Evolutionary conservation across 2,329 filamentous ascomycete species (phyloP).

Genomic region (Mycosphaerella arachidis): DNA sequence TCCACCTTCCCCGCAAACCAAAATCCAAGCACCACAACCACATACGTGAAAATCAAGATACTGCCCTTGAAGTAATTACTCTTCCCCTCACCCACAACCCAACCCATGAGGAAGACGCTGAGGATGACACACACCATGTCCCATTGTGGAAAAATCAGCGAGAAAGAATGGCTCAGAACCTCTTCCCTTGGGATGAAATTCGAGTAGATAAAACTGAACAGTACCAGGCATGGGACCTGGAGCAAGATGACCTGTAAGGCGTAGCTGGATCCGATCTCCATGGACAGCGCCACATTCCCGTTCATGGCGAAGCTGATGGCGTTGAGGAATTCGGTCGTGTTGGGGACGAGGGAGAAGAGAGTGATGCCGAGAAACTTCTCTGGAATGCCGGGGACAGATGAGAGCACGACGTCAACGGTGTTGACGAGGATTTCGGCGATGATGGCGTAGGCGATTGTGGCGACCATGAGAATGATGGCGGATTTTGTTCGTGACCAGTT

Average conservation of each 20-base stretch:
- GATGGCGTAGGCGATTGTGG: conserved; percentile 89
- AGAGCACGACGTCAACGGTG: conserved; percentile 92
- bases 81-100: conserved; percentile 98
- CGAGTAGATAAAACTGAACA: conserved; percentile 78
- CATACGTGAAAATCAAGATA: conserved; percentile 85
- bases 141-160: conserved; percentile 95
- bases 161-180: conserved; percentile 62
- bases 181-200: conserved; percentile 52
- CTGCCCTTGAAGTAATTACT: conserved; percentile 99
- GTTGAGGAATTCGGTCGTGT: conserved; percentile 98
- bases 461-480: conserved; percentile 78
- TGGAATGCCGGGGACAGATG: conserved; percentile 76
- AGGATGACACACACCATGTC: conserved; percentile 97
- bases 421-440: conserved; percentile 96
- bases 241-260: conserved; percentile 92
- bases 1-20: conserved; percentile 70
- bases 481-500: conserved; percentile 96
- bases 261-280: conserved; percentile 98
- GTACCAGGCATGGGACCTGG: conserved; percentile 86
- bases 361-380: conserved; percentile 98
- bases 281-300: conserved; percentile 94
- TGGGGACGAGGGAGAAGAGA: conserved; percentile 91
- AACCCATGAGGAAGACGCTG: conserved; percentile 91
- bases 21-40: conserved; percentile 88
- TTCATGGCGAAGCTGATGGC: conserved; percentile 99